Evolutionary conservation across 768 basidiomycete genomes (phyloP), one percentile per base, ranked within the genome.

Genomic region (Hirschioporus abietinus): DNA sequence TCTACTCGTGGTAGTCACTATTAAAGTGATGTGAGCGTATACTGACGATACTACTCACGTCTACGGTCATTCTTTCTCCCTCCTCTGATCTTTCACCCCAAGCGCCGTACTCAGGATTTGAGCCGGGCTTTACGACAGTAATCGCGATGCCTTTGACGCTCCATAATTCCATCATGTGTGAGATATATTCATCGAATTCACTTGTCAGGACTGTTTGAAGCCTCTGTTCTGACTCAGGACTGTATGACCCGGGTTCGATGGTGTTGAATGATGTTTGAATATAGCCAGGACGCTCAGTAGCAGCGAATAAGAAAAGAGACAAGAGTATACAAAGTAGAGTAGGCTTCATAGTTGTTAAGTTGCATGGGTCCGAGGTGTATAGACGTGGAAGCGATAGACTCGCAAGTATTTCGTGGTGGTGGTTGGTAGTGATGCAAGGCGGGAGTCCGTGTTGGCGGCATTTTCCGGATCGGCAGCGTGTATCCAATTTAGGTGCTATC

Each of bases 51-150:
- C 30, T 17, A 23, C 78, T 65, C 27, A 81, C 81, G 52, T 79
- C 76, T 35, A 71, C 60, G 7, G 75, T 76, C 52, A 78, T 71
- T 24, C 66, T 26, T 17, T 77, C 75, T 0, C 75, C 76, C 3
- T 73, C 73, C 68, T 82, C 81, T 4, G 76, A 74, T 23, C 71
- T 72, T 24, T 74, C 72, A 7, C 80, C 81, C 76, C 76, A 81
- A 0, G 73, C 60, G 23, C 67, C 74, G 36, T 72, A 76, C 65
- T 79, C 76, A 12, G 73, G 24, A 15, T 61, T 15, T 25, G 25
- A 25, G 20, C 23, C 60, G 12, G 60, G 17, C 23, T 15, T 61
- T 8, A 61, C 60, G 15, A 61, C 17, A 61, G 60, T 18, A 17
- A 61, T 9, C 15, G 60, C 5, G 9, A 61, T 61, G 23, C 60